Evolutionary conservation across 805 yeast genomes (phyloP).

Genomic region (Candida quercuum): DNA sequence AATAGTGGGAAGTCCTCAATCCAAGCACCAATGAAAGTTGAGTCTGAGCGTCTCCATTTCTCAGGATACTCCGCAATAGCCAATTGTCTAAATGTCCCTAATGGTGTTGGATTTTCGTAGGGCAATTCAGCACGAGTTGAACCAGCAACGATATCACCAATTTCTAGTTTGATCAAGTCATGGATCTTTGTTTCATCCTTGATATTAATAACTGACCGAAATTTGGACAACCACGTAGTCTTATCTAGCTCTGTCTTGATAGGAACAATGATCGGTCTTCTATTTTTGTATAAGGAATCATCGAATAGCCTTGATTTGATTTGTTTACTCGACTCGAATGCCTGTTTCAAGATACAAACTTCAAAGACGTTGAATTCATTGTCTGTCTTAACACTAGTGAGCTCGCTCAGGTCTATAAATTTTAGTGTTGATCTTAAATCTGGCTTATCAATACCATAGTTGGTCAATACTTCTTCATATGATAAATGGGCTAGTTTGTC

Average conservation of each 20-base stretch:
- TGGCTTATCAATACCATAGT: constrained; percentile 92
- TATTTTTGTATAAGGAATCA: constrained; percentile 39
- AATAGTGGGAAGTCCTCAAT: constrained; percentile 90
- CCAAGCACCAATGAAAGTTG: constrained; percentile 65
- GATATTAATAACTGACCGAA: constrained; percentile 25
- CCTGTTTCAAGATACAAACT: constrained; percentile 57
- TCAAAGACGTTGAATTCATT: constrained; percentile 66
- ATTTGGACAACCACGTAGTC: constrained; percentile 37
- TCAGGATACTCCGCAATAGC: constrained; percentile 52
- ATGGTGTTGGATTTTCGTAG: constrained; percentile 93
- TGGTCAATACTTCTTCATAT: constrained; percentile 63
- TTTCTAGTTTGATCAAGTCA: constrained; percentile 34
- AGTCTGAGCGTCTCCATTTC: constrained; percentile 29
- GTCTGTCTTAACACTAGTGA: constrained; percentile 28
- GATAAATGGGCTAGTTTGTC: constrained; percentile 39
- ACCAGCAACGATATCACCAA: constrained; percentile 75
- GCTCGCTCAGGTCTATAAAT: constrained; percentile 13
- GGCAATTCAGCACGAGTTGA: constrained; percentile 65
- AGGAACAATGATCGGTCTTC: constrained; percentile 55
- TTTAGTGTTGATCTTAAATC: constrained; percentile 65
- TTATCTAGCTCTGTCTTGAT: constrained; percentile 39
- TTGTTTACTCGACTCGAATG: constrained; percentile 16
- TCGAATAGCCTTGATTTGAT: constrained; percentile 37
- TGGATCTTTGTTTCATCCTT: constrained; percentile 6
- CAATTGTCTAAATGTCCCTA: constrained; percentile 80